Percentiles rank a stretch among this genome's conserved stretches.
Conservation (phyloP, 331 rosid genomes). For the Quercus lobata region DNA sequence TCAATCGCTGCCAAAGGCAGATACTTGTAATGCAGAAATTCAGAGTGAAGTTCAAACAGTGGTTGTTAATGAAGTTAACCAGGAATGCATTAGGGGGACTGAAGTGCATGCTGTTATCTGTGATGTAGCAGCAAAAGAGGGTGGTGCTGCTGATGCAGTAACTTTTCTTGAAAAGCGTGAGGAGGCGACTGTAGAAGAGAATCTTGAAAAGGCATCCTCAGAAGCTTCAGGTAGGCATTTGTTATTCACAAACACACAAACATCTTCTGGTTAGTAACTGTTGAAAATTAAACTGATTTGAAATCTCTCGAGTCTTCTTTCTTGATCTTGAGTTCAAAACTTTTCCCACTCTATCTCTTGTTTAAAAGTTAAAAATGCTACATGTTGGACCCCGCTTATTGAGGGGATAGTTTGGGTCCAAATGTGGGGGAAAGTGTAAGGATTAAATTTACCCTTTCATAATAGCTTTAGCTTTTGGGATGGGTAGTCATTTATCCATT, state of each 20-base stretch:
- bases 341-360: too few species aligned
- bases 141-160: slow-evolving; percentile 23
- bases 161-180: slow-evolving; percentile 24
- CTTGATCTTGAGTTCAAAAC: background rate
- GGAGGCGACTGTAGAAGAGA: slow-evolving; percentile 17
- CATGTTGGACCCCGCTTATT: too few species aligned
- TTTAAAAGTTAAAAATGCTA: too few species aligned
- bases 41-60: slow-evolving; percentile 26
- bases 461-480: too few species aligned
- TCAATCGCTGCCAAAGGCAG: slow-evolving; percentile 23
- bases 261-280: background rate
- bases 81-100: slow-evolving; percentile 35
- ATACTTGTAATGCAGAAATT: slow-evolving; percentile 25
- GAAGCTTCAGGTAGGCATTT: slow-evolving; percentile 47
- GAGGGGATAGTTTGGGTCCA: too few species aligned
- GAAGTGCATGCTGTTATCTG: slow-evolving; percentile 26
- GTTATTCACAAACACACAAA: background rate
- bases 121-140: slow-evolving; percentile 35
- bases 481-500: too few species aligned
- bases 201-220: slow-evolving; percentile 23
- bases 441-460: too few species aligned
- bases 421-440: too few species aligned
- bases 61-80: slow-evolving; percentile 26
- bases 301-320: background rate
- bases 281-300: background rate